Evolutionary conservation across 345 rosid genomes (phyloP).

Genomic region (Populus tremula): DNA sequence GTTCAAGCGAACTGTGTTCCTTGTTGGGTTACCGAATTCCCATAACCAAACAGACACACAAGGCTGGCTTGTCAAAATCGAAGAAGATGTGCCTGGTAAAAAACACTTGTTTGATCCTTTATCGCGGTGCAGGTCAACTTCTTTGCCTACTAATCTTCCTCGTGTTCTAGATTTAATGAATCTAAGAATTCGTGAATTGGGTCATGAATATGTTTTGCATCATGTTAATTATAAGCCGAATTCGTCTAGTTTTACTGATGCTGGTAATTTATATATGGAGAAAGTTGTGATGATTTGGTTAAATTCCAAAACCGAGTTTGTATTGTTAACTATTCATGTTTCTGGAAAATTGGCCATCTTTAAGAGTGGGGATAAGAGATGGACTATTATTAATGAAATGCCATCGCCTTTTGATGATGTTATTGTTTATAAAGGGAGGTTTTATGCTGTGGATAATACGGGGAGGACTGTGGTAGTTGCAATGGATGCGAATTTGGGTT

Average conservation of each 20-base stretch:
- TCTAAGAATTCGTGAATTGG: slow-evolving; percentile 48
- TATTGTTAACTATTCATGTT: slow-evolving; percentile 79
- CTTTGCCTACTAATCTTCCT: slow-evolving; percentile 47
- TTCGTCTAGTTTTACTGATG: slow-evolving; percentile 16
- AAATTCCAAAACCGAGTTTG: slow-evolving; percentile 35
- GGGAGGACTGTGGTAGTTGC: slow-evolving; percentile 71
- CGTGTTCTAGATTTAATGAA: slow-evolving; percentile 42
- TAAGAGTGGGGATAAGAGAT: slow-evolving; percentile 50
- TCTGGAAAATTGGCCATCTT: slow-evolving; percentile 83
- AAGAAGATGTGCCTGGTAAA: slow-evolving; percentile 38
- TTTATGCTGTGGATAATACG: slow-evolving; percentile 68
- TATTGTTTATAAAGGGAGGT: slow-evolving; percentile 47
- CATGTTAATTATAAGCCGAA: slow-evolving; percentile 36
- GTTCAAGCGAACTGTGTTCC: slow-evolving; percentile 59
- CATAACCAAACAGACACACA: slow-evolving; percentile 20
- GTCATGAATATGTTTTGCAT: slow-evolving; percentile 65
- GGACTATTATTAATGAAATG: slow-evolving; percentile 75
- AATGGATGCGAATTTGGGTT: slow-evolving; percentile 22
- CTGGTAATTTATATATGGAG: slow-evolving; percentile 61
- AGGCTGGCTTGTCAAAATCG: slow-evolving; percentile 68
- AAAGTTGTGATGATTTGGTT: slow-evolving; percentile 56
- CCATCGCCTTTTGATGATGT: slow-evolving; percentile 86
- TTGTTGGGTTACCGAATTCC: slow-evolving; percentile 37
- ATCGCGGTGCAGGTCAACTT: slow-evolving; percentile 32
- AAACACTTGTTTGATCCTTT: slow-evolving; percentile 64